These are phyloP conservation scores for Aspergillus nomiae DNA, from an alignment of 2,329 filamentous ascomycete species.

Conservation along the genomic window DNA sequence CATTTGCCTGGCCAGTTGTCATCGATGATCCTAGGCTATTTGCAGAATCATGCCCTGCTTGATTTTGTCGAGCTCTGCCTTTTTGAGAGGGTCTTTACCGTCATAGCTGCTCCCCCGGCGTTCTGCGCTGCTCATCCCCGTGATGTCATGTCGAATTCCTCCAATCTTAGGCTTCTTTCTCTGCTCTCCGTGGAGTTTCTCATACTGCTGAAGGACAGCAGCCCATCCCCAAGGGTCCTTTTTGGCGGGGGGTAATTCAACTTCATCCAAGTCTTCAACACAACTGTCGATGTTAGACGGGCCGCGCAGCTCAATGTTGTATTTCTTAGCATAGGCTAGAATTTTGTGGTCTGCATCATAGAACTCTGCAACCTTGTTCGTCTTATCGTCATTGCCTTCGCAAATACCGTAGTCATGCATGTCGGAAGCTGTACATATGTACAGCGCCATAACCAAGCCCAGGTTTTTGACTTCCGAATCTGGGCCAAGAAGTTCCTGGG, in stretches of 20 bases:
- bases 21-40: constrained; percentile 1
- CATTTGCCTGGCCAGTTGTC: background rate
- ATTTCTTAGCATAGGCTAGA: constrained; percentile 21
- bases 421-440: constrained; percentile 19
- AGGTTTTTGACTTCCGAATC: constrained; percentile 42
- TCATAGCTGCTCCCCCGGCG: constrained; percentile 36
- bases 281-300: constrained; percentile 25
- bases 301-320: constrained; percentile 16
- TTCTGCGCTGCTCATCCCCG: constrained; percentile 34
- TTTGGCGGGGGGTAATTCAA: constrained; percentile 26
- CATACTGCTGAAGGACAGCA: constrained; percentile 1
- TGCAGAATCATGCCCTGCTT: constrained; percentile 39
- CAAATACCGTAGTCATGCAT: background rate
- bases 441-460: constrained; percentile 42
- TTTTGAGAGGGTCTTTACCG: constrained; percentile 41
- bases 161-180: constrained; percentile 31
- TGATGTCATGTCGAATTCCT: constrained; percentile 43
- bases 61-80: constrained; percentile 36
- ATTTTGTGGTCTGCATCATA: background rate
- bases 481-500: constrained; percentile 32
- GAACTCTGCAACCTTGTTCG: background rate
- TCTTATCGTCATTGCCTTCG: background rate
- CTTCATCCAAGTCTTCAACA: constrained; percentile 24
- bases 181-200: background rate
- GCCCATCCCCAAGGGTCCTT: constrained; percentile 7